phyloP scores from a whole-genome alignment of 2,329 filamentous ascomycete species.

The Aspergillus intermedius region DNA sequence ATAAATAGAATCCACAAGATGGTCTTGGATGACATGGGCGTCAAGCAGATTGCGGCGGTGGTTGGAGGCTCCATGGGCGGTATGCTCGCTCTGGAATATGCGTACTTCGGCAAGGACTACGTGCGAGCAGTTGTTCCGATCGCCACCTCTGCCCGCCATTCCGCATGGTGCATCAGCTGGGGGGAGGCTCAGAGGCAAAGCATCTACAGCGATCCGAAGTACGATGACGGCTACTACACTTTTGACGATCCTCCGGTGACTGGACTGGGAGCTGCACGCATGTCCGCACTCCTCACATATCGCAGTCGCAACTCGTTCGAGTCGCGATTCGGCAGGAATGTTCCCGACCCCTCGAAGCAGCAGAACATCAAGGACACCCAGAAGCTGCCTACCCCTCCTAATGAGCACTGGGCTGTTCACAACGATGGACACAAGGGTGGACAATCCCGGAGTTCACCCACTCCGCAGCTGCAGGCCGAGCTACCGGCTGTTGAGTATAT shows the following conservation, averaged over 20 bases:
- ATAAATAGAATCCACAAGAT: constrained; percentile 46
- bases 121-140: constrained; percentile 50
- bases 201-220: constrained; percentile 98
- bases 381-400: constrained; percentile 54
- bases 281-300: constrained; percentile 94
- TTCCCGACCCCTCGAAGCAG: constrained; percentile 72
- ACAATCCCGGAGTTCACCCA: constrained; percentile 42
- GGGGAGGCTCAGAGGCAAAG: constrained; percentile 52
- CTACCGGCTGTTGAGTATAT: constrained; percentile 35
- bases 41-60: constrained; percentile 48
- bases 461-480: constrained; percentile 16
- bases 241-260: constrained; percentile 80
- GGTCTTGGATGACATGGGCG: constrained; percentile 49
- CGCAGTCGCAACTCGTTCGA: constrained; percentile 96
- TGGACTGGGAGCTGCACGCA: constrained; percentile 86
- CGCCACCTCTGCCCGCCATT: constrained; percentile 50
- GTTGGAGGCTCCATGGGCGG: constrained; percentile 55
- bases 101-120: constrained; percentile 65
- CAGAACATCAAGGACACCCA: constrained; percentile 72
- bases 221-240: constrained; percentile 90
- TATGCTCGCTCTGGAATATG: constrained; percentile 52
- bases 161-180: constrained; percentile 56
- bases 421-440: constrained; percentile 71
- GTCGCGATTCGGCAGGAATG: constrained; percentile 87
- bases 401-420: constrained; percentile 73